Base-by-base conservation (phyloP, 1,284 basidiomycete genomes). In the Cutaneotrichosporon cutaneum region DNA sequence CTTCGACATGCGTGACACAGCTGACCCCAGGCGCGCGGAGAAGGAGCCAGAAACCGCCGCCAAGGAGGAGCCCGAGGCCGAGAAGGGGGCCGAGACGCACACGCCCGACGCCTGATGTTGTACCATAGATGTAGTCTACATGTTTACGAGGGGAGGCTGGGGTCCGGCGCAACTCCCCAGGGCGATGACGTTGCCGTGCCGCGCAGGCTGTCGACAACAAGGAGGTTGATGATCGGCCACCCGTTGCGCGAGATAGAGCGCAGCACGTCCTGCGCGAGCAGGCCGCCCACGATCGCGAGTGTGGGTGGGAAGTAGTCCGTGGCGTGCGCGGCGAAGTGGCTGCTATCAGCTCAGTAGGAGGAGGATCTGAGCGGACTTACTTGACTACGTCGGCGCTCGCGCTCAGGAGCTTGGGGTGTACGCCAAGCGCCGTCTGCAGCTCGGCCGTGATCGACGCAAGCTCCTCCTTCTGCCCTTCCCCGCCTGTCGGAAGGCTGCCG, bases 221-320 rank as follows among this genome's bases (percentile, higher is more conserved):
- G 88, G 72, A 97, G 89, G 77, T 99, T 98, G 56, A 90, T 88
- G 63, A 97, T 88, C 1, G 95, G 95, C 51, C 88, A 86, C 72
- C 98, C 94, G 59, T 92, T 88, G 58, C 88, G 90, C 47, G 90
- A 90, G 39, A 99, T 82, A 0, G 90, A 87, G 77, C 97, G 95
- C 50, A 99, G 82, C 56, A 98, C 88, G 76, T 98, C 95, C 79
- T 99, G 96, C 2, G 89, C 94, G 16, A 98, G 81, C 77, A 98
- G 85, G 16, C 96, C 96, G 32, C 96, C 95, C 50, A 99, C 83
- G 32, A 99, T 89, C 0, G 94, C 94, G 74, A 93, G 89, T 4
- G 94, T 87, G 2, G 94, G 90, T 4, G 90, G 87, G 81, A 95
- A 90, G 74, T 95, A 90, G 75, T 89, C 86, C n/a, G 82, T 80